Base-by-base conservation (phyloP, 768 basidiomycete genomes). In the Gyrodon lividus region DNA sequence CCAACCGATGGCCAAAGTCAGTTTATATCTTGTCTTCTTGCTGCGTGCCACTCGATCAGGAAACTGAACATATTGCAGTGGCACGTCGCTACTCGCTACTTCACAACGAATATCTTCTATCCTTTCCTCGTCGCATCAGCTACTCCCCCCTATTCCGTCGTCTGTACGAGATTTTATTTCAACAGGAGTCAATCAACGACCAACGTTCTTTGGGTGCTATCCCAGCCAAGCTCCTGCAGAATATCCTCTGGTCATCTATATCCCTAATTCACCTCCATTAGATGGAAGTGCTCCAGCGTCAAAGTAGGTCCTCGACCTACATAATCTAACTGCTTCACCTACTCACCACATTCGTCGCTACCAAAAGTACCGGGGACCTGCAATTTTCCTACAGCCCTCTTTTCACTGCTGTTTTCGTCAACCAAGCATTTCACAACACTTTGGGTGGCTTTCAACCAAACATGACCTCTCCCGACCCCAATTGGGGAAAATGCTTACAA, bases 191-290 rank as follows among this genome's bases (percentile, higher is more conserved):
- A 88, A 84, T 60, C 71, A 70, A 40, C 79, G 84, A 23, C 81
- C 88, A 2, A 87, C 86, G 0, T 90, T 92, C 72, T 92, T 90
- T 70, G 91, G 90, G 3, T 92, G 90, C 62, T 70, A 86, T 59
- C 78, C 83, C 14, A 62, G 48, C 3, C 63, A 76, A 41, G 65
- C 23, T 4, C 77, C 83, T 13, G 68, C 80, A 2, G 78, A 80
- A 50, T 86, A 77, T 55, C 89, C 89, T 0, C 57, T 92, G 17
- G 68, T 92, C 35, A 77, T 92, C 38, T 90, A 87, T 60, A 72
- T 92, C 6, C 90, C 91, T 6, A 89, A 86, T 63, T 77, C 87
- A 26, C 87, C 89, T n/a, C 86, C 86, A 3, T 57, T 83, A 17
- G 75, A 74, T 48, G 86, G 84, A 20, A 76, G 74, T 51, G 63